phyloP scores from a whole-genome alignment of 2,329 filamentous ascomycete genomes.

The Teratosphaeria pseudoeucalypti region DNA sequence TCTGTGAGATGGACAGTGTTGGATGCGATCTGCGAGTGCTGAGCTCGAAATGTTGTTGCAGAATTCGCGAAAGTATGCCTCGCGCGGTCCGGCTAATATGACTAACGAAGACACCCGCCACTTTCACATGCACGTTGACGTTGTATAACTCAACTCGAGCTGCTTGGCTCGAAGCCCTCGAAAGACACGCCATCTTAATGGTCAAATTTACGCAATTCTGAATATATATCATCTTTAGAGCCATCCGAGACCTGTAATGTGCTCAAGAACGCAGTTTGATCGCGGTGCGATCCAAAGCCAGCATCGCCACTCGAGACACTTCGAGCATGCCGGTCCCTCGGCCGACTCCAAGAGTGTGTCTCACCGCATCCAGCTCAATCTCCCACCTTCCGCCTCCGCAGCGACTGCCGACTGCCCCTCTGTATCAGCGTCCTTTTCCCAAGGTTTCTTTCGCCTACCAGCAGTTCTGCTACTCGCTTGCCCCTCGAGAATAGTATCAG shows the following conservation, averaged over 20 bases:
- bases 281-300: no score
- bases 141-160: background rate
- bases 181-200: background rate
- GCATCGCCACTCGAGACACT: no score
- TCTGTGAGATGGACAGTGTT: background rate
- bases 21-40: background rate
- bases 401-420: background rate
- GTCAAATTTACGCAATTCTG: no score
- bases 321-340: no score
- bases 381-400: background rate
- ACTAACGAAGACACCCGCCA: background rate
- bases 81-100: background rate
- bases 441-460: slow-evolving; percentile 57
- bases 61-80: background rate
- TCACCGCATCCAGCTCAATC: background rate
- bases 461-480: slow-evolving; percentile 50
- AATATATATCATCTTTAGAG: no score
- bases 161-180: background rate
- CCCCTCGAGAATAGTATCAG: slow-evolving; percentile 63
- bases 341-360: background rate
- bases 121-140: background rate
- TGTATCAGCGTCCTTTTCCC: slow-evolving; percentile 54
- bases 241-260: no score
- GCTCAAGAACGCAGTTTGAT: no score
- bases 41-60: background rate